A percentile compares a stretch with the other conserved stretches of the same genome.
Conservation (phyloP, 2,329 filamentous ascomycete species). For the Cladophialophora bantiana region DNA sequence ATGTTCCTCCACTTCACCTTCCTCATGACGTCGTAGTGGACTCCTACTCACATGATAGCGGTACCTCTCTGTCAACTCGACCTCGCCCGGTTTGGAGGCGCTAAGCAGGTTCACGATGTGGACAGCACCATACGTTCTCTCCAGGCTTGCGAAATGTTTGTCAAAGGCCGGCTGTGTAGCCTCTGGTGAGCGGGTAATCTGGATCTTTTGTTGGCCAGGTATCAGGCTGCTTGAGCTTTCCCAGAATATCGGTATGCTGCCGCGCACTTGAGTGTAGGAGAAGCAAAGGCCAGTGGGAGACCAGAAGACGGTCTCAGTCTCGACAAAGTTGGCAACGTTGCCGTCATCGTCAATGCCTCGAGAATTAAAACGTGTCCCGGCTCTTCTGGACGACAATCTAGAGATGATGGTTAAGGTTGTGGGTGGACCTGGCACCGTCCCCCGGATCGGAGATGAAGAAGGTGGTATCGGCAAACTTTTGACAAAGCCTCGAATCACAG, state of each 20-base stretch:
- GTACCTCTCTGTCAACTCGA: constrained; percentile 81
- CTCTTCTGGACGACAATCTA: constrained; percentile 84
- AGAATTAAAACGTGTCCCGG: constrained; percentile 96
- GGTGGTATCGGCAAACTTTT: constrained; percentile 85
- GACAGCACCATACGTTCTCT: constrained; percentile 84
- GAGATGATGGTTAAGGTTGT: constrained; percentile 90
- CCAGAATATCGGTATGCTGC: constrained; percentile 96
- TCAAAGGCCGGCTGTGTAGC: constrained; percentile 94
- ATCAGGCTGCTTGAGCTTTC: constrained; percentile 88
- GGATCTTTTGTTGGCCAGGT: constrained; percentile 93
- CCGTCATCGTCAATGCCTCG: constrained; percentile 97
- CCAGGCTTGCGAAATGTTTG: constrained; percentile 89
- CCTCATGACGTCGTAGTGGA: constrained; percentile 66
- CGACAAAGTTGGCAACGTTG: constrained; percentile 98
- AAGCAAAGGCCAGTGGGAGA: constrained; percentile 78
- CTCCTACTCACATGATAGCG: constrained; percentile 77
- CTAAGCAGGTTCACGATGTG: constrained; percentile 96
- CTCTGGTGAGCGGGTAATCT: constrained; percentile 83
- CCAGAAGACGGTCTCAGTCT: constrained; percentile 93
- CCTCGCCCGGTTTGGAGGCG: constrained; percentile 83
- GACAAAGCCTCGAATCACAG: constrained; percentile 91
- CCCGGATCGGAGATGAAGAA: constrained; percentile 70
- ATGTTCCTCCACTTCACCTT: constrained; percentile 65
- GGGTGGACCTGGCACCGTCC: constrained; percentile 73
- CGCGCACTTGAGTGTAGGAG: constrained; percentile 90